These are phyloP conservation scores for Mycena vitilis DNA, from an alignment of 768 basidiomycete genomes.

Conservation along the genomic window DNA sequence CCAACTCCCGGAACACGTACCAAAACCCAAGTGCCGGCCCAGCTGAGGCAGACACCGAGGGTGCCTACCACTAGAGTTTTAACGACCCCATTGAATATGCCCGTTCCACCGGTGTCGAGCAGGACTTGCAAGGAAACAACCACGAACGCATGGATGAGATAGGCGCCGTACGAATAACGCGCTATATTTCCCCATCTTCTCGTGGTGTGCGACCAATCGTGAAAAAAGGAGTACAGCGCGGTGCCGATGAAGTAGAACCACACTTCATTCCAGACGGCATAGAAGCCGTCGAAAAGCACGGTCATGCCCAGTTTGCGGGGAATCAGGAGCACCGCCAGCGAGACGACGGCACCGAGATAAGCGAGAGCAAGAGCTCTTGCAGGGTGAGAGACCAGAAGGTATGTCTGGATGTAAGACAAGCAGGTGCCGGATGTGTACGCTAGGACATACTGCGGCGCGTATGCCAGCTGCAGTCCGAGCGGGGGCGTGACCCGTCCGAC, in stretches of 20 bases:
- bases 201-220: conserved; percentile 21
- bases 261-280: conserved; percentile 32
- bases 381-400: conserved; percentile 25
- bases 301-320: not conserved
- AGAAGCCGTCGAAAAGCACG: conserved; percentile 11
- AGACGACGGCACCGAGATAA: conserved; percentile 21
- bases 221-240: conserved; percentile 27
- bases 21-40: conserved; percentile 24
- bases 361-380: conserved; percentile 18
- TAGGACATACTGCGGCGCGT: conserved; percentile 31
- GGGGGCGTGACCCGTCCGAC: conserved; percentile 14
- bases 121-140: conserved; percentile 27
- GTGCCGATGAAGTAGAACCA: conserved; percentile 34
- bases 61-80: conserved; percentile 20
- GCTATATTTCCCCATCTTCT: conserved; percentile 27
- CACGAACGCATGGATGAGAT: conserved; percentile 23
- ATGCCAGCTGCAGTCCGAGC: conserved; percentile 25
- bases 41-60: conserved; percentile 19
- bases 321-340: conserved; percentile 6
- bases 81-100: conserved; percentile 9
- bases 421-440: conserved; percentile 30
- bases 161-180: conserved; percentile 31
- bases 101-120: conserved; percentile 4
- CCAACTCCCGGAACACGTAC: conserved; percentile 26
- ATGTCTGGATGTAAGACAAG: conserved; percentile 29